A percentile compares a stretch with the other conserved stretches of the same genome.
phyloP scores from a whole-genome alignment of 345 rosid genomes.

The Eucalyptus cloeziana region DNA sequence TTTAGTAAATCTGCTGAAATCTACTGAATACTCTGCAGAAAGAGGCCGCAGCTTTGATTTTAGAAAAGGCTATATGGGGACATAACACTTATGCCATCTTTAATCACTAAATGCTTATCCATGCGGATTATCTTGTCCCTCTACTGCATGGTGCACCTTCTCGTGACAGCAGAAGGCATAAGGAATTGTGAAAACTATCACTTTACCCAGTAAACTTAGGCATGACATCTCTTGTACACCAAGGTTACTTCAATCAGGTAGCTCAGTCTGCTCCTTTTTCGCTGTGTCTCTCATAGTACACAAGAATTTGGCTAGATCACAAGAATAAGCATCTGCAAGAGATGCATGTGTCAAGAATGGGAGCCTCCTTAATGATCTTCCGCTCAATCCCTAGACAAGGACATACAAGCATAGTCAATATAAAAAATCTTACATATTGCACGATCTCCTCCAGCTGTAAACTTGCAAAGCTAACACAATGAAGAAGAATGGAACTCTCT shows the following conservation, averaged over 20 bases:
- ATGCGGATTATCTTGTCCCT: not conserved
- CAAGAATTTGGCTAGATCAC: conserved; percentile 59
- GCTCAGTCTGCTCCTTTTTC: conserved; percentile 53
- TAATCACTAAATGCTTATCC: not conserved
- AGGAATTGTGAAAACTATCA: not conserved
- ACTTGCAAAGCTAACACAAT: not conserved
- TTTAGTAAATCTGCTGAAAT: not conserved
- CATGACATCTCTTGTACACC: not conserved
- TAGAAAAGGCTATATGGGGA: not conserved
- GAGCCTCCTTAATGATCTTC: conserved; percentile 85
- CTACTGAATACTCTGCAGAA: not conserved
- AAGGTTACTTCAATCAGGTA: conserved; percentile 28
- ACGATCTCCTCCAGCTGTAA: not conserved
- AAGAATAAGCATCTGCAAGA: conserved; percentile 44
- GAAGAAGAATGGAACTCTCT: not conserved
- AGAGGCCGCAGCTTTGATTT: not conserved
- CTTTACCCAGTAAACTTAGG: not conserved
- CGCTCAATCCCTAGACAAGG: conserved; percentile 69
- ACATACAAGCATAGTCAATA: not conserved
- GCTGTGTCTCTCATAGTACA: conserved; percentile 62
- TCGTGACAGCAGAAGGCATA: not conserved
- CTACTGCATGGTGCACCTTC: not conserved
- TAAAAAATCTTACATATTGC: not conserved
- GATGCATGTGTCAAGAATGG: conserved; percentile 84
- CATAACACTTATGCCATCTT: not conserved